Percentiles rank a stretch among this genome's conserved stretches.
phyloP scores from a whole-genome alignment of 495 filamentous ascomycete genomes.

The Penicillium psychrofluorescens region DNA sequence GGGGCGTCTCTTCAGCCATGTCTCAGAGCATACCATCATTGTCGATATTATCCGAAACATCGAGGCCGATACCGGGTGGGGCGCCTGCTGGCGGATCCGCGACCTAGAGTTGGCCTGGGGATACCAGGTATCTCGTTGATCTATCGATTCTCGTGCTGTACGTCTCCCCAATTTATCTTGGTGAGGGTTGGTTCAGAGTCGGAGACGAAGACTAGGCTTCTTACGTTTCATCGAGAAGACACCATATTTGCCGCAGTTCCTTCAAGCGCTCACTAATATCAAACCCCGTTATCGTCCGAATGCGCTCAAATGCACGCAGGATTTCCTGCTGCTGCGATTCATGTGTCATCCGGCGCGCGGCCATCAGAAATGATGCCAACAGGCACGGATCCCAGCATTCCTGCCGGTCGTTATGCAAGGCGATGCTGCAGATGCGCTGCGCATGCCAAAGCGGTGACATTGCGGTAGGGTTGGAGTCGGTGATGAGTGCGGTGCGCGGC shows the following conservation, averaged over 20 bases:
- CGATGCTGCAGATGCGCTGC: constrained; percentile 28
- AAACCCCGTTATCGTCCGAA: constrained; percentile 27
- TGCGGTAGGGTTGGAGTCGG: constrained; percentile 9
- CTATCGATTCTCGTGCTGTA: too few species aligned
- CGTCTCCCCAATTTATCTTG: neutral
- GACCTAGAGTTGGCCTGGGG: constrained; percentile 41
- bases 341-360: constrained; percentile 30
- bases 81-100: constrained; percentile 35
- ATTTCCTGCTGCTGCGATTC: constrained; percentile 28
- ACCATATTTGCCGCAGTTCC: constrained; percentile 20
- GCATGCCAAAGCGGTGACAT: constrained; percentile 32
- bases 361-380: constrained; percentile 26
- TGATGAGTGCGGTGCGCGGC: constrained; percentile 22
- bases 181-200: too few species aligned
- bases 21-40: constrained; percentile 34
- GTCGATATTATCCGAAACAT: constrained; percentile 33
- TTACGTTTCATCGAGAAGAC: constrained; percentile 15
- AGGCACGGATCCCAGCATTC: constrained; percentile 32
- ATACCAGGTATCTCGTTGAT: constrained; percentile 17
- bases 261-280: constrained; percentile 11
- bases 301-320: constrained; percentile 17
- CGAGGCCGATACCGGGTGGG: constrained; percentile 40
- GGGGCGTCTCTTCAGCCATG: constrained; percentile 36
- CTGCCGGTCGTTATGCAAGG: constrained; percentile 27
- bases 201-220: neutral